Base-by-base conservation (phyloP, 768 basidiomycete species). In the Serpula lacrymans region DNA sequence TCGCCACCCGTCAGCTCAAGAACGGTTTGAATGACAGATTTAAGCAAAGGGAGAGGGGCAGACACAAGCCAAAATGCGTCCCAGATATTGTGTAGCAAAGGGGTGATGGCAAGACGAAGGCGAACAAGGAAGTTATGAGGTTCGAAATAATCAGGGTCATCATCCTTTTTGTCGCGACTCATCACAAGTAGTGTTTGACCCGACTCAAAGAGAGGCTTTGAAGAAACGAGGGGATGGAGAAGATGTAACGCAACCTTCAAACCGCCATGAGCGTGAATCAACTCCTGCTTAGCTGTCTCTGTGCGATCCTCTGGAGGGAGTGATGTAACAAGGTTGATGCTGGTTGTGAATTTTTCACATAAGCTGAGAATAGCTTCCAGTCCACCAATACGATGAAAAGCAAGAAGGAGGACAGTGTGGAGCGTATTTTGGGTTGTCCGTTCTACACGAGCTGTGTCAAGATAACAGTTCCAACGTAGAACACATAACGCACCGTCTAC, bases 71-170 rank as follows among this genome's bases (percentile, higher is more conserved):
- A 97, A 1, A 75, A 54, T 3, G 91, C 78, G 41, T 82, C 74
- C 96, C 96, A 98, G 14, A 93, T 69, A 6, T 71, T 70, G 21
- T 66, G 70, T 11, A 89, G 51, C 10, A 87, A 57, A 0, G 92
- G 88, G 16, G 92, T 63, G 16, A 82, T 70, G 2, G 78, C 72
- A 21, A 80, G 62, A 26, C 96, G 82, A 44, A 95, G 68, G 44
- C 74, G 80, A 49, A 98, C 83, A 37, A 98, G 75, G 61, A 96
- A 88, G 54, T 88, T 86, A 55, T 85, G 81, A 0, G 90, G 77
- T 50, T 92, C 87, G 46, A 95, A 94, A 57, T 84, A 88, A 25
- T 81, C 83, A 4, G 72, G 62, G 49, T 93, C 85, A 1, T 78
- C 82, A 16, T 87, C 82, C 55, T 78, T 78, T 59, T 88, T 88